phyloP scores from a whole-genome alignment of 257 asterid species.

The Solanum boliviense region DNA sequence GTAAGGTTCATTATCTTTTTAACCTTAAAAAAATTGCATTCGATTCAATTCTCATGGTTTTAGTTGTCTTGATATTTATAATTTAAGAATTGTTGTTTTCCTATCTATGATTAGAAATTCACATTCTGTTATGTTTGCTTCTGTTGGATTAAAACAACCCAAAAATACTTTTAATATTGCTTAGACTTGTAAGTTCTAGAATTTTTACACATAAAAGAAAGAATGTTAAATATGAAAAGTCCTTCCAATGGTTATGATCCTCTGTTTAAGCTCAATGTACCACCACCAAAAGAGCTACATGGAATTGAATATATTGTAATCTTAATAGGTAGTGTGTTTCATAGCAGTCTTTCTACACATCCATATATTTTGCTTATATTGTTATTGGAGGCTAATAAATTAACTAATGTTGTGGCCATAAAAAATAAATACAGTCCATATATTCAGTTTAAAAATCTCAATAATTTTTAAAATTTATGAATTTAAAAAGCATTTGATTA shows the following conservation, averaged over 20 bases:
- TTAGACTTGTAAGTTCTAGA: background rate
- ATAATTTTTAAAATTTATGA: too few species aligned
- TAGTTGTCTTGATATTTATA: background rate
- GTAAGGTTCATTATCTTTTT: background rate
- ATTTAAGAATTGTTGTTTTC: background rate
- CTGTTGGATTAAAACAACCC: background rate
- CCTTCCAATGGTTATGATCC: background rate
- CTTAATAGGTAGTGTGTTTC: background rate
- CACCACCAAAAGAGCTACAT: background rate
- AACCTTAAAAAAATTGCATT: background rate
- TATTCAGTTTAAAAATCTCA: background rate
- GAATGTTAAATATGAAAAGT: background rate
- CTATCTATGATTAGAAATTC: background rate
- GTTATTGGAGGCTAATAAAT: background rate
- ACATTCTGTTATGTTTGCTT: background rate
- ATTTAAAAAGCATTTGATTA: background rate
- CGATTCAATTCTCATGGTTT: background rate
- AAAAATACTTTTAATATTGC: background rate
- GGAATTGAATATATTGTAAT: background rate
- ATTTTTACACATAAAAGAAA: background rate
- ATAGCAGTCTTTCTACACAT: background rate
- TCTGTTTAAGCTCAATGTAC: background rate
- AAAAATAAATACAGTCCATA: background rate
- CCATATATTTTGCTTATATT: too few species aligned
- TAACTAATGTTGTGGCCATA: background rate